These are phyloP conservation scores for Mortierella sp. DNA, from an alignment of 371 early-diverging fungal genomes.

Conservation along the genomic window DNA sequence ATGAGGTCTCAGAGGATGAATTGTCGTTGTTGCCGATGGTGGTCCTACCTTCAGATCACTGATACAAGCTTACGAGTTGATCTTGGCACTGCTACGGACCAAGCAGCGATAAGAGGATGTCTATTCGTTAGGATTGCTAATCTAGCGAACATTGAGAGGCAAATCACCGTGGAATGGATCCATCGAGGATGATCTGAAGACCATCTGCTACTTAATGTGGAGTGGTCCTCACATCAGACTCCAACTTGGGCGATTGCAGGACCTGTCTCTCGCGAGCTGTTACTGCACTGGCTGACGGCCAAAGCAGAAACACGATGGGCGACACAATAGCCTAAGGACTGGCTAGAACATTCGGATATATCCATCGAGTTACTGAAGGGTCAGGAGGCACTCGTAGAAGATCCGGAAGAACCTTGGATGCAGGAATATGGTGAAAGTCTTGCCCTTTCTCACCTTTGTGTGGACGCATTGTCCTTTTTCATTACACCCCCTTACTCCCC, in stretches of 20 bases:
- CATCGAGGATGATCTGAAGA: slow-evolving; percentile 66
- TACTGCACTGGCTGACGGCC: slow-evolving; percentile 61
- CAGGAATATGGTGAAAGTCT: no score
- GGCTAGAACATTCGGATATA: slow-evolving; percentile 51
- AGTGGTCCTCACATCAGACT: slow-evolving; percentile 61
- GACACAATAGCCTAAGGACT: slow-evolving; percentile 52
- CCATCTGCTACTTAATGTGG: slow-evolving; percentile 63
- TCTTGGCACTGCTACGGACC: slow-evolving; percentile 66
- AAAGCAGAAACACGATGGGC: slow-evolving; percentile 58
- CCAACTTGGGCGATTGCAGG: slow-evolving; percentile 61
- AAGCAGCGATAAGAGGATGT: slow-evolving; percentile 67
- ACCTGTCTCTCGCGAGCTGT: slow-evolving; percentile 55
- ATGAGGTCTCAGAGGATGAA: slow-evolving; percentile 58
- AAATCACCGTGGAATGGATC: slow-evolving; percentile 73
- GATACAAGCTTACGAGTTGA: slow-evolving; percentile 65
- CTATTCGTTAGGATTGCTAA: slow-evolving; percentile 69
- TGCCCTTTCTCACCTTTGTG: no score
- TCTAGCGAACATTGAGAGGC: slow-evolving; percentile 71
- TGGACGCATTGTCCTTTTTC: no score
- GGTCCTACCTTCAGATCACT: slow-evolving; percentile 65
- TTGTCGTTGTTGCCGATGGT: slow-evolving; percentile 62
- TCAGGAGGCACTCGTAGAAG: slow-evolving; percentile 40
- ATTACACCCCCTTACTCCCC: no score
- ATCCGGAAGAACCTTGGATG: slow-evolving; percentile 41
- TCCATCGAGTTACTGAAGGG: slow-evolving; percentile 22